Evolutionary conservation across 306 rosid species (phyloP), one percentile per base, ranked within the genome.

Genomic region (Carpinus fangiana): DNA sequence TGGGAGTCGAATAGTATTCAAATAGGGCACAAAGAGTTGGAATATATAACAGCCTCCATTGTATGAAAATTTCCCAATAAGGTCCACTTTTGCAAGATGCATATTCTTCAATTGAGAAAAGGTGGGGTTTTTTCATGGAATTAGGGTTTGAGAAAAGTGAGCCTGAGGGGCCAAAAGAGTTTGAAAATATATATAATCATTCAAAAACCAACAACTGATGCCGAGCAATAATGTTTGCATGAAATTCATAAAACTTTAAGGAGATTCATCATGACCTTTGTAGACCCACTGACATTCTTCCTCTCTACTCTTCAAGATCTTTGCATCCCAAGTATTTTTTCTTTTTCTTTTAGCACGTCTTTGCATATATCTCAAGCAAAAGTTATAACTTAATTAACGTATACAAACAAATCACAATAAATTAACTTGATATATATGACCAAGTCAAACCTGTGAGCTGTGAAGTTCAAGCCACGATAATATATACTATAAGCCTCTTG

Each of bases 201-300:
- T 62, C 43, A 62, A 13, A 20, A 18, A 57, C 8, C 70, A 36
- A 65, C 83, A 67, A 74, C 85, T 89, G 67, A 81, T 79, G 84
- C 46, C 16, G 34, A 66, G 87, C 74, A 88, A 85, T 86, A 85
- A 83, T 82, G 88, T 70, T 73, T 84, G 85, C 90, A 78, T 82
- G 84, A 87, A 85, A 78, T 85, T 88, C 88, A 83, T 76, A 73
- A 57, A 83, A 79, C 59, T 16, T 51, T 77, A 70, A 6, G 23
- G 26, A 83, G 73, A 67, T 56, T 79, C 34, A 78, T 73, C 59
- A 84, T 78, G 43, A 81, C 78, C 74, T 72, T 84, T 83, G 77
- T 78, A 80, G 74, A 81, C 78, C 55, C 80, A 74, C 70, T 74
- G 72, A 38, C 50, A 48, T 79, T 81, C 81, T 55, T 70, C 79